Evolutionary conservation across 2,329 filamentous ascomycete genomes (phyloP).

Genomic region (Coniochaeta sp.): DNA sequence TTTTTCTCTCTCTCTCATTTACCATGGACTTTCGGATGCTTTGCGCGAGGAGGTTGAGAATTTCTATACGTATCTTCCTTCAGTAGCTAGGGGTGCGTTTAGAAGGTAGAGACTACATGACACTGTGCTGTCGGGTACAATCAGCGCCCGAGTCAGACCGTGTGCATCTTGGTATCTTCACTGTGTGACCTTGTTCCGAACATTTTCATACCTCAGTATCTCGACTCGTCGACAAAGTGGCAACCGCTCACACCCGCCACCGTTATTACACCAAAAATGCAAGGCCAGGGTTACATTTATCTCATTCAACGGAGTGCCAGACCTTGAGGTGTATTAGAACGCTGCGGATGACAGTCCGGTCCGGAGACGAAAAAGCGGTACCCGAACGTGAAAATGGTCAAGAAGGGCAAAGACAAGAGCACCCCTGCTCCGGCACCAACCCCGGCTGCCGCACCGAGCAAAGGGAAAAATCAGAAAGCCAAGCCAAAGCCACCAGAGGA

Average conservation of each 20-base stretch:
- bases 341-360: not conserved
- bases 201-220: not conserved
- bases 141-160: not conserved
- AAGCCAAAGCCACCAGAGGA: slow-evolving; percentile 29
- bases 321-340: not conserved
- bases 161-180: not conserved
- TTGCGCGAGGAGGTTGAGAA: too few relatives aligned
- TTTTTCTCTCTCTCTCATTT: too few relatives aligned
- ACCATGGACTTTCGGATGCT: too few relatives aligned
- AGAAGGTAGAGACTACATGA: not conserved
- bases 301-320: not conserved
- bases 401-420: slow-evolving; percentile 46
- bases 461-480: slow-evolving; percentile 17
- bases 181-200: not conserved
- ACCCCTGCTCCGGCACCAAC: slow-evolving; percentile 25
- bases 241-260: not conserved
- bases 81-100: too few relatives aligned
- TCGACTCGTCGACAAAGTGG: not conserved
- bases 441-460: slow-evolving; percentile 10
- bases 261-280: not conserved
- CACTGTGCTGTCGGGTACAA: not conserved
- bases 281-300: not conserved
- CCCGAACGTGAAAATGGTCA: slow-evolving; percentile 30
- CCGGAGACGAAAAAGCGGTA: not conserved
- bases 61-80: too few relatives aligned